Evolutionary conservation across 192 early-diverging fungal genomes (phyloP), one percentile per base, ranked within the genome.

Genomic region (Gigaspora rosea): DNA sequence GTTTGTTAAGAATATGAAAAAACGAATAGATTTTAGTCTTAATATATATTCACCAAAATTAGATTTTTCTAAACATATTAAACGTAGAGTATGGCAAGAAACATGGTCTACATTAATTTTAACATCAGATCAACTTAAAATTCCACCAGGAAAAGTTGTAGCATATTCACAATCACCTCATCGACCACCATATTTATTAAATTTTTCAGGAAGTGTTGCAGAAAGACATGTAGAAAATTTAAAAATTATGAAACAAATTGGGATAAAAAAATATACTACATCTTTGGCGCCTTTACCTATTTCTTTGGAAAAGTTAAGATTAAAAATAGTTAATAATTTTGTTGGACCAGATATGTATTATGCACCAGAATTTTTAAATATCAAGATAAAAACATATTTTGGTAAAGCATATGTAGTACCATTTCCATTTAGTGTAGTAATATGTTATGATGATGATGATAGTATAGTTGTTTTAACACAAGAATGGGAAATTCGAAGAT

Each of bases 341-440:
- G 87, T 88, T 15, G 90, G 90, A 0, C 88, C 88, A 15, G 90
- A 91, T 72, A 88, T 90, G 88, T 91, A 88, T 77, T 91, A 88
- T 69, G 83, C 87, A 16, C 89, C 89, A 20, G 87, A 82, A 62
- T 82, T 81, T 2, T 73, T 82, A 72, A 51, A 72, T 8, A 69
- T 74, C n/a, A 85, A 85, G 46, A 81, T 90, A 54, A 85, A 73
- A 51, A 85, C 90, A 69, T 87, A 83, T 73, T 91, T 91, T 52
- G 90, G 90, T 58, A 86, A 86, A 76, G 84, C 85, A 0, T 88
- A 88, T 54, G 85, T 88, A 4, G 71, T 91, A 74, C 89, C 90
- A 8, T 91, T 91, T 62, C 90, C 90, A 13, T 91, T 91, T 61
- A 88, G 86, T 36, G 85, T 90, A 41, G 89, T 89, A 50, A 86